Percentiles rank a stretch among this genome's conserved stretches.
Conservation (phyloP, 2,329 filamentous ascomycete species). For the Aureobasidium sp. region DNA sequence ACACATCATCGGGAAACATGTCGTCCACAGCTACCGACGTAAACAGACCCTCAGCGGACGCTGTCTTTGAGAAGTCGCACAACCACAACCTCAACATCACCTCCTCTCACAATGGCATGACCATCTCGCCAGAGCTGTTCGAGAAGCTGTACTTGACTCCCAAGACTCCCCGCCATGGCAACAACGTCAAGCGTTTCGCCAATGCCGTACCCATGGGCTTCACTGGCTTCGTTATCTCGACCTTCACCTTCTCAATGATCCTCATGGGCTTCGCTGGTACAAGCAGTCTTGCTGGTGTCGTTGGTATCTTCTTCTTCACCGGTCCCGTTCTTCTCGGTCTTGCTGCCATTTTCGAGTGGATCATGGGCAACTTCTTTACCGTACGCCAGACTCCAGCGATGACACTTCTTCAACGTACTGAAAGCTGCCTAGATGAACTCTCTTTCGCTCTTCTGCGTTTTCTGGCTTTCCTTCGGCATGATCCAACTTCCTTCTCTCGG, state of each 20-base stretch:
- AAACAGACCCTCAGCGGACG: neutral
- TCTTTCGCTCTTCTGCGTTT: constrained; percentile 45
- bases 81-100: constrained; percentile 7
- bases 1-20: neutral
- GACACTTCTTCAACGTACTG: neutral
- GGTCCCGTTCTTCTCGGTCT: constrained; percentile 42
- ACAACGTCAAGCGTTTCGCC: constrained; percentile 21
- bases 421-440: constrained; percentile 37
- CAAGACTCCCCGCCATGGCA: constrained; percentile 20
- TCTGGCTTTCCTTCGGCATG: constrained; percentile 46
- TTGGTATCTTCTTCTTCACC: constrained; percentile 34
- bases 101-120: constrained; percentile 16
- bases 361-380: constrained; percentile 43
- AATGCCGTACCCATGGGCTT: constrained; percentile 26
- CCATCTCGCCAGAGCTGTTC: constrained; percentile 25
- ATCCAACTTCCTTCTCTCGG: constrained; percentile 43
- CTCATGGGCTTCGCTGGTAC: constrained; percentile 34
- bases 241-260: constrained; percentile 34
- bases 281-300: constrained; percentile 29
- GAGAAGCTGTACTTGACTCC: constrained; percentile 23
- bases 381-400: neutral
- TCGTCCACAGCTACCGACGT: constrained; percentile 7
- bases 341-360: constrained; percentile 45
- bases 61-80: constrained; percentile 11
- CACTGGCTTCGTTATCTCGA: constrained; percentile 32